These are phyloP conservation scores for Tuber umbilicatum DNA, from an alignment of 495 filamentous ascomycete species.

Conservation along the genomic window DNA sequence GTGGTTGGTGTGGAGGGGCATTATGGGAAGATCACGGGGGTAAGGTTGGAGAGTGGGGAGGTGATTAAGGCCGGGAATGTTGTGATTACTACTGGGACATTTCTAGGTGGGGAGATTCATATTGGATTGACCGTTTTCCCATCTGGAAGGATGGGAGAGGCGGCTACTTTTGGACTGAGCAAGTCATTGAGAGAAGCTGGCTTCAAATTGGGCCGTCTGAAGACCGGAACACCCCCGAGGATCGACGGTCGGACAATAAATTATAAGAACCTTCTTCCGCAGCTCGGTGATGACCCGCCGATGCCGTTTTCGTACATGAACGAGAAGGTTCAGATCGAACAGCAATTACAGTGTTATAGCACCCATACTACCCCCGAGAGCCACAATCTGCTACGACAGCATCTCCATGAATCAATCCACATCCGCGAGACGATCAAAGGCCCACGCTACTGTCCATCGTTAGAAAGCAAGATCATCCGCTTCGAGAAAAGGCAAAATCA, in stretches of 20 bases:
- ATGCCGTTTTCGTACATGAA: slow-evolving; percentile 90
- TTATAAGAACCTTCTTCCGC: slow-evolving; percentile 61
- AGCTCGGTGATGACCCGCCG: slow-evolving; percentile 77
- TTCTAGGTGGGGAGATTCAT: slow-evolving; percentile 93
- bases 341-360: slow-evolving; percentile 75
- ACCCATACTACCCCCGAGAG: slow-evolving; percentile 77
- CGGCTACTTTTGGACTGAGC: slow-evolving; percentile 86
- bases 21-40: slow-evolving; percentile 72
- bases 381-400: slow-evolving; percentile 77
- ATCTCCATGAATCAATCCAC: slow-evolving; percentile 88
- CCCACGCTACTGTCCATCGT: slow-evolving; percentile 87
- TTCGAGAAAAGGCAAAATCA: slow-evolving; percentile 73
- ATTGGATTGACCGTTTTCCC: slow-evolving; percentile 80
- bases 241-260: slow-evolving; percentile 78
- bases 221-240: slow-evolving; percentile 91
- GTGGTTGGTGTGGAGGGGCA: slow-evolving; percentile 48
- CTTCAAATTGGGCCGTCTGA: slow-evolving; percentile 82
- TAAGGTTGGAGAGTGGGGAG: slow-evolving; percentile 83
- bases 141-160: slow-evolving; percentile 87
- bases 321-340: slow-evolving; percentile 61
- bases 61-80: slow-evolving; percentile 72
- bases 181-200: slow-evolving; percentile 84
- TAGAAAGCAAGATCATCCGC: slow-evolving; percentile 89
- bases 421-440: slow-evolving; percentile 94
- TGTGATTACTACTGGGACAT: slow-evolving; percentile 92